Conservation (phyloP, 306 rosid genomes). For the Mimosa bimucronata region DNA sequence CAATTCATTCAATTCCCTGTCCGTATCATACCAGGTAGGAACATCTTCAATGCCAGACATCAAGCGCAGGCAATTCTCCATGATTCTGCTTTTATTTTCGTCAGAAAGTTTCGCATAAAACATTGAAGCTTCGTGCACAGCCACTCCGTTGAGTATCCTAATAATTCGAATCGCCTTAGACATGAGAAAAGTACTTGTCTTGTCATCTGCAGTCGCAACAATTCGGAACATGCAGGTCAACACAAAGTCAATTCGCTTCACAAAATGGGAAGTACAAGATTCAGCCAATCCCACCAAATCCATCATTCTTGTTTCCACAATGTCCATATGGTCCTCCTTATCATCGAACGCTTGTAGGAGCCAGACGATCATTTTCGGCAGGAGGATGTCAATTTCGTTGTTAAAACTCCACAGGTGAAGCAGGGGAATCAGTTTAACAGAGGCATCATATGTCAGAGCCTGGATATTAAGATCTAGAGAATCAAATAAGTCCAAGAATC, state of each 20-base stretch:
- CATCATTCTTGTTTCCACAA: not conserved
- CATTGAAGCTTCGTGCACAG: too few relatives aligned
- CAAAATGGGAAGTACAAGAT: not conserved
- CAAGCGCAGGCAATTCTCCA: constrained; percentile 24
- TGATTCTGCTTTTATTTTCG: not conserved
- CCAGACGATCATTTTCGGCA: not conserved
- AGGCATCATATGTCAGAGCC: constrained; percentile 9
- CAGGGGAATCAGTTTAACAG: not conserved
- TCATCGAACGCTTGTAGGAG: not conserved
- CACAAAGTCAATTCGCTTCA: not conserved
- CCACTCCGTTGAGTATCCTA: too few relatives aligned
- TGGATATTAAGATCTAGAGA: not conserved
- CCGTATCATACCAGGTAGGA: constrained; percentile 24
- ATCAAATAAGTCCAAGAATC: not conserved
- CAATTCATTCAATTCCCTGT: not conserved
- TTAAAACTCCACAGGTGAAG: not conserved
- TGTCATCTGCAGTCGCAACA: not conserved
- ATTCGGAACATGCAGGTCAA: constrained; percentile 26
- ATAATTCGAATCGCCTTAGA: constrained; percentile 11
- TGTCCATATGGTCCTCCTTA: not conserved
- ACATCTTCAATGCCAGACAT: constrained; percentile 8
- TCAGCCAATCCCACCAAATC: not conserved
- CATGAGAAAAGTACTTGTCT: not conserved
- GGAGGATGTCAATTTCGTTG: not conserved
- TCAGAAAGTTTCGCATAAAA: not conserved